Evolutionary conservation across 208 protist genomes (phyloP).

Genomic region (Herpetomonas tarakana): DNA sequence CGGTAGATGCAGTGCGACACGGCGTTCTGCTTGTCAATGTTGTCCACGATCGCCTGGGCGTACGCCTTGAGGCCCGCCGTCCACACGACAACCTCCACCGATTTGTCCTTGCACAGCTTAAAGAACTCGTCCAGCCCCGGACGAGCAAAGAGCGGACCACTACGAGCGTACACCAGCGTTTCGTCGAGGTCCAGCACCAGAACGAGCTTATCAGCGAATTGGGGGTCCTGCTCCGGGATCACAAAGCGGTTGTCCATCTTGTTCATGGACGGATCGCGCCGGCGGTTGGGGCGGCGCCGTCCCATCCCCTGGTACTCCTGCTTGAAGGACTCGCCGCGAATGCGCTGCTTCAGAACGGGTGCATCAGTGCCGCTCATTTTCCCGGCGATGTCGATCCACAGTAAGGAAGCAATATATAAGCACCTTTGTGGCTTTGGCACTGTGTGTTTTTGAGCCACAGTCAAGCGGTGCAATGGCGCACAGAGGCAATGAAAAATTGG

Average conservation of each 20-base stretch:
- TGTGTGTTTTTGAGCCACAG: too few species aligned
- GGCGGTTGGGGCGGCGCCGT: constrained; percentile 52
- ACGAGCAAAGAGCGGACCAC: constrained; percentile 83
- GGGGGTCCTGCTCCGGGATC: constrained; percentile 71
- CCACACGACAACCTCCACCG: constrained; percentile 91
- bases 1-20: constrained; percentile 92
- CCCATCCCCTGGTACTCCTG: constrained; percentile 88
- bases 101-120: constrained; percentile 76
- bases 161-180: constrained; percentile 87
- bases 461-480: too few species aligned
- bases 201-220: constrained; percentile 77
- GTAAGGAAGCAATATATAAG: too few species aligned
- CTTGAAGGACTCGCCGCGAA: constrained; percentile 90
- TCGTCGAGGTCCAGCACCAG: constrained; percentile 90
- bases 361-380: constrained; percentile 13
- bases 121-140: constrained; percentile 90
- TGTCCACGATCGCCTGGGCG: constrained; percentile 89
- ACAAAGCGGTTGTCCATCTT: constrained; percentile 75
- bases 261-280: constrained; percentile 90
- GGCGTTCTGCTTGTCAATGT: constrained; percentile 86
- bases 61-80: constrained; percentile 90
- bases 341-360: constrained; percentile 54
- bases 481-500: too few species aligned
- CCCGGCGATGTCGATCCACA: too few species aligned
- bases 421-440: too few species aligned